Base-by-base conservation (phyloP, 202 grass and related monocot genomes). In the Setaria italica region DNA sequence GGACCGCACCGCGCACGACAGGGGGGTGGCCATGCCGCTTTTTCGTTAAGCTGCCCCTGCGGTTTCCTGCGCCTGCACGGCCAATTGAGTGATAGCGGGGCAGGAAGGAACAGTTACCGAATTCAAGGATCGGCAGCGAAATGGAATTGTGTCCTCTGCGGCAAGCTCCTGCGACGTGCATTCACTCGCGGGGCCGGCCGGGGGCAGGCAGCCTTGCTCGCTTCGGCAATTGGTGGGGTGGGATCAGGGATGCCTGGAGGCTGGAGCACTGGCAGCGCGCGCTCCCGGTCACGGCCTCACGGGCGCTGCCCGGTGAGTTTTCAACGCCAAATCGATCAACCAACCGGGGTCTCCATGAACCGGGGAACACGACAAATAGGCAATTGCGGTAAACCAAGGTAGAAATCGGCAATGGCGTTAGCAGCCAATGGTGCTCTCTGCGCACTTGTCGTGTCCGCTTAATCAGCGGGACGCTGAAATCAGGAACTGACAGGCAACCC, bases 121-220 rank as follows among this genome's bases (percentile, higher is more conserved):
- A 65, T 82, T 58, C 29, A 90, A 72, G 83, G 19, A 54, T 50
- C 21, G 33, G 45, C 87, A 76, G 70, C 25, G 9, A 51, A 35
- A 80, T 57, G 50, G 76, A 77, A 70, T 56, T 43, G 43, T 82
- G 33, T 48, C 65, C 33, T 62, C 73, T 56, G 64, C n/a, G 0
- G 19, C 43, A 20, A 7, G 32, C 32, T 57, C 41, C 41, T 33
- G 57, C 11, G 17, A n/a, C 16, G 8, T 33, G 64, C 64, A 74
- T 59, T 84, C 29, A 88, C n/a, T 78, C 57, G 19, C 55, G 7
- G 53, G 35, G 19, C 2, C 0, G 42, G 42, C 42, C 42, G 42
- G 5, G 2, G 9, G 45, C 34, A 46, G 80, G 5, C 25, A 25
- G 25, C 56, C 12, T 79, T 15, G 50, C 19, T 66, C 48, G 21